These are phyloP conservation scores for Leishmania major DNA, from an alignment of 208 protist species.

Conservation along the genomic window DNA sequence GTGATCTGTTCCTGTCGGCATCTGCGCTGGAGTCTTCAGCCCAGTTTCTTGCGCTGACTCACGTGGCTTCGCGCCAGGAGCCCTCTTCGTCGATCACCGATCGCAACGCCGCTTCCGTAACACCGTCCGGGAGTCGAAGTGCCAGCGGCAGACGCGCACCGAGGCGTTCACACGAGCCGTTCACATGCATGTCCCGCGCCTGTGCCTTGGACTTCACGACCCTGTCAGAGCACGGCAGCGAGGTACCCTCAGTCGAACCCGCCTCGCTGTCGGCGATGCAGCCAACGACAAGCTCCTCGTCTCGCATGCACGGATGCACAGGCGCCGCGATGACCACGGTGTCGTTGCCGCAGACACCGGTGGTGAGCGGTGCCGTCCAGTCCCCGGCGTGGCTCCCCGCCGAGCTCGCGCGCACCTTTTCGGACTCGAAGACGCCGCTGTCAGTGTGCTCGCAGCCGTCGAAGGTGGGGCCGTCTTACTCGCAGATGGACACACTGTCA, in stretches of 20 bases:
- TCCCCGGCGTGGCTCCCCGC: not conserved
- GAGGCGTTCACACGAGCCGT: slow-evolving; percentile 18
- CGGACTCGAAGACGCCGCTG: not conserved
- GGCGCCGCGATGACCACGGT: not conserved
- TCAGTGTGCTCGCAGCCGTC: not conserved
- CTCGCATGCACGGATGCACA: not conserved
- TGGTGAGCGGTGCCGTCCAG: not conserved
- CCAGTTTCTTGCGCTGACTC: slow-evolving; percentile 15
- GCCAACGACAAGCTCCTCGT: not conserved
- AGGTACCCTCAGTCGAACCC: not conserved
- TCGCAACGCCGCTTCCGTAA: not conserved
- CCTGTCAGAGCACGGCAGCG: not conserved
- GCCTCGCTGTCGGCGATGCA: not conserved
- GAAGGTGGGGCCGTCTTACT: not conserved
- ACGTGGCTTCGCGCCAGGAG: not conserved
- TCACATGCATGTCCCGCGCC: not conserved
- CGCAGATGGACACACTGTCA: not conserved
- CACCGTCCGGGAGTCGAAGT: not conserved
- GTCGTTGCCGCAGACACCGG: not conserved
- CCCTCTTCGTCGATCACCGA: not conserved
- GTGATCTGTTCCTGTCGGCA: slow-evolving; percentile 2
- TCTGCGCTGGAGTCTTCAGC: slow-evolving; percentile 21
- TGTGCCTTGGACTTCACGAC: not conserved
- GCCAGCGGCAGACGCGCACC: not conserved
- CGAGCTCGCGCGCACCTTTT: not conserved